A percentile compares a stretch with the other conserved stretches of the same genome.
Conservation (phyloP, 2,329 filamentous ascomycete species). For the Diaporthe nobilis region DNA sequence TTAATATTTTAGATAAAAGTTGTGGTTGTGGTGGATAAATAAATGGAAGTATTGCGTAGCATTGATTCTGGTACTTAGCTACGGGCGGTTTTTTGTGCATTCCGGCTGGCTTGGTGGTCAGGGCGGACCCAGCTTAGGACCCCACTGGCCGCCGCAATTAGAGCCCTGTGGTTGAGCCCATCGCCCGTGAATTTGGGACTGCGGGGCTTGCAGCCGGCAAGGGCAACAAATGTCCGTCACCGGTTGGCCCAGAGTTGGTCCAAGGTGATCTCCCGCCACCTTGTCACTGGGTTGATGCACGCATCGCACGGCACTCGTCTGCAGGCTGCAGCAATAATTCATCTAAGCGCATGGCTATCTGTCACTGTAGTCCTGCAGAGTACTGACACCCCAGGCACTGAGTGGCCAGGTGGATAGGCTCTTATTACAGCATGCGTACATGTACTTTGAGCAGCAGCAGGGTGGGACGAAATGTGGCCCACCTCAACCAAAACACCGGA, state of each 20-base stretch:
- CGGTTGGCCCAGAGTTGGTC: slow-evolving; percentile 7
- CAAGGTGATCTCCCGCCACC: background rate
- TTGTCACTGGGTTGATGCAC: background rate
- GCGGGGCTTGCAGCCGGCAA: slow-evolving; percentile 33
- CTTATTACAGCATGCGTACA: background rate
- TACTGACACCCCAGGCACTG: background rate
- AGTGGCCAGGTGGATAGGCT: background rate
- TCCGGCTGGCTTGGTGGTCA: background rate
- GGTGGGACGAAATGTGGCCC: background rate
- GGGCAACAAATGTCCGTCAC: slow-evolving; percentile 10
- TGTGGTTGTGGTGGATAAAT: no score
- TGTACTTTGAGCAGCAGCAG: background rate
- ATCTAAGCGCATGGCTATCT: no score
- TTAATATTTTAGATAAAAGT: no score
- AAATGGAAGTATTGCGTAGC: no score
- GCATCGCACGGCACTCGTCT: background rate
- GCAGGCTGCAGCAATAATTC: background rate
- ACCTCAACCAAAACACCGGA: slow-evolving; percentile 13
- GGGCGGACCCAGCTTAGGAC: background rate
- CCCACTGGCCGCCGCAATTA: slow-evolving; percentile 11
- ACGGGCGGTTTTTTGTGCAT: no score
- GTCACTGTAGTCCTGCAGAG: background rate
- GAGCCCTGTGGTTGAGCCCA: slow-evolving; percentile 17
- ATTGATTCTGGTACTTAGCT: no score
- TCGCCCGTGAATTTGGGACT: slow-evolving; percentile 21